These are phyloP conservation scores for Flaveria trinervia DNA, from an alignment of 129 eudicot species.

Conservation along the genomic window DNA sequence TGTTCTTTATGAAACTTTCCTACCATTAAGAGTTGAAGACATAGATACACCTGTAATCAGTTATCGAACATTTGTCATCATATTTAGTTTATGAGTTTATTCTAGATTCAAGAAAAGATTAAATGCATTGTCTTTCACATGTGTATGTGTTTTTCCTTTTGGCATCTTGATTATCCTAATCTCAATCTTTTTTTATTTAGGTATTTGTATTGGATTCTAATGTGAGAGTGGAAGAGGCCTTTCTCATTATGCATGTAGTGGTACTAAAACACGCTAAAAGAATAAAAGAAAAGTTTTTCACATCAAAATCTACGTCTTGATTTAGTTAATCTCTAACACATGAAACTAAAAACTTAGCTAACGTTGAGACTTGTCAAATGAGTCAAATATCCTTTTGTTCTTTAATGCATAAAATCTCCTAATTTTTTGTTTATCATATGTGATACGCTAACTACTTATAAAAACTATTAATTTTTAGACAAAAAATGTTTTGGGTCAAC, in stretches of 20 bases:
- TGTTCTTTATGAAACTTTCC: too few species aligned
- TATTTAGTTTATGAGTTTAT: too few species aligned
- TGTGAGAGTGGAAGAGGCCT: constrained; percentile 52
- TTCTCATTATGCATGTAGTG: constrained; percentile 51
- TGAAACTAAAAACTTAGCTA: too few species aligned
- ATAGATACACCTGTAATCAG: too few species aligned
- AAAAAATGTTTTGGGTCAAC: neutral
- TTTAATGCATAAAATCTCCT: too few species aligned
- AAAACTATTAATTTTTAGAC: neutral
- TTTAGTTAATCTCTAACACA: neutral
- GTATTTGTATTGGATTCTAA: constrained; percentile 51
- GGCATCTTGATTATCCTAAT: constrained; percentile 17
- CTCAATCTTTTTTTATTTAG: constrained; percentile 25
- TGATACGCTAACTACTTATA: neutral
- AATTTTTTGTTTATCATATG: neutral
- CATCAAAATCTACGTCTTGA: neutral
- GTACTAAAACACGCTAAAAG: constrained; percentile 14
- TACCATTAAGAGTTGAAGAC: too few species aligned
- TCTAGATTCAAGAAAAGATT: too few species aligned
- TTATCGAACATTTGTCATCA: too few species aligned
- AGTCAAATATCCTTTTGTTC: too few species aligned
- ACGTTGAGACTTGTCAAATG: too few species aligned
- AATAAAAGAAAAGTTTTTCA: neutral
- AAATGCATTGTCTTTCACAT: too few species aligned
- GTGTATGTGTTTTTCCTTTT: neutral